These are phyloP conservation scores for Gossypioides kirkii DNA, from an alignment of 345 rosid genomes.

Conservation along the genomic window DNA sequence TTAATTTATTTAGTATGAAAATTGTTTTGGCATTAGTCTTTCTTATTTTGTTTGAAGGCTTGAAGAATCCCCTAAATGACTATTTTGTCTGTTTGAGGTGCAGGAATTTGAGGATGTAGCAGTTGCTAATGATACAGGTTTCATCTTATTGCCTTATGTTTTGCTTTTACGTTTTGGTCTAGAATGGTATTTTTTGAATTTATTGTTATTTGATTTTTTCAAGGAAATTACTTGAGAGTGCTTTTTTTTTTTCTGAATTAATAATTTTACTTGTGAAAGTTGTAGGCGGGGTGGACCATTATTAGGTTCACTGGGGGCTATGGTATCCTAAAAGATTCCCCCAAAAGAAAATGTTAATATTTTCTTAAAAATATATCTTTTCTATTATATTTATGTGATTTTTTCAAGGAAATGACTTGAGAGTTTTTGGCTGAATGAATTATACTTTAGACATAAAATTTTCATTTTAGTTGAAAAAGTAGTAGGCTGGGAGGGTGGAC, in stretches of 20 bases:
- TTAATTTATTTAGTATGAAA: neutral
- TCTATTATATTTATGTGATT: neutral
- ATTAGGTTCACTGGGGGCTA: neutral
- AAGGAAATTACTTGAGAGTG: neutral
- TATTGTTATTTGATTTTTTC: neutral
- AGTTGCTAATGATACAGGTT: slow-evolving; percentile 85
- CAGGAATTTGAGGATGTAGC: slow-evolving; percentile 61
- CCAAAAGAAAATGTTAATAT: neutral
- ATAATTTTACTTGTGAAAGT: neutral
- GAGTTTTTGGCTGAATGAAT: no score
- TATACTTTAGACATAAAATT: no score
- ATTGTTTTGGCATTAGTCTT: neutral
- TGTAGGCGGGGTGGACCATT: neutral
- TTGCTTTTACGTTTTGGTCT: neutral
- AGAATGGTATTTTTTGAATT: neutral
- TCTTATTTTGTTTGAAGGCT: neutral
- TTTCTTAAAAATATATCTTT: neutral
- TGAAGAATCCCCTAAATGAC: slow-evolving; percentile 12
- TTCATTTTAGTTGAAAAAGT: no score
- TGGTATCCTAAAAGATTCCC: neutral
- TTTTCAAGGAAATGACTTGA: neutral
- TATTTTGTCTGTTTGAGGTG: slow-evolving; percentile 23
- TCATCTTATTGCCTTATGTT: slow-evolving; percentile 8
- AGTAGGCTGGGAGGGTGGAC: no score
- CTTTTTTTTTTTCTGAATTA: neutral